Percentiles rank a stretch among this genome's conserved stretches.
Evolutionary conservation across 441 rosid genomes (phyloP).

Genomic region (Populus hybrid): DNA sequence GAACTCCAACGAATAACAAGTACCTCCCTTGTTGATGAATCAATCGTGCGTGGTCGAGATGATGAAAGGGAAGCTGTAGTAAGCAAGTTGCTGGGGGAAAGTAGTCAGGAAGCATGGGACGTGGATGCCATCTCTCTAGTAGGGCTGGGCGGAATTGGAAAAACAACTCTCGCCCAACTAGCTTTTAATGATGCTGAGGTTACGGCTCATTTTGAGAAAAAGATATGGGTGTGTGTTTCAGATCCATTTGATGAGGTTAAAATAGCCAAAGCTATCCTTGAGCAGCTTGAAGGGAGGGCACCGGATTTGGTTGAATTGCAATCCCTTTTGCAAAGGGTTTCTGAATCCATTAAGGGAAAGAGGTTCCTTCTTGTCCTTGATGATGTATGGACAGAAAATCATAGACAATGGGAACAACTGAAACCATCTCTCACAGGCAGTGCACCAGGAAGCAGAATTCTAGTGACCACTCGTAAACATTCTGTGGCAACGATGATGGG

Average conservation of each 20-base stretch:
- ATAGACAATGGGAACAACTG: too few relatives aligned
- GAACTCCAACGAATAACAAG: background rate
- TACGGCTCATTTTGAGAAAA: background rate
- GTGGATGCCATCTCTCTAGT: background rate
- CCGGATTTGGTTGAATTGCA: background rate
- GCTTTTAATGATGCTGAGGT: background rate
- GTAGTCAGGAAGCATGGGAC: fast-evolving
- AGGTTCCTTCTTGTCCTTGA: constrained; percentile 10
- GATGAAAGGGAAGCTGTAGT: background rate
- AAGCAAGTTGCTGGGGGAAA: background rate
- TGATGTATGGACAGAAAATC: too few relatives aligned
- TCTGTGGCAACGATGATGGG: too few relatives aligned
- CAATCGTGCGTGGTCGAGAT: background rate
- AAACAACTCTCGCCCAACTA: constrained; percentile 3
- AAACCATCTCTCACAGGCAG: too few relatives aligned
- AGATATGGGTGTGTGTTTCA: constrained; percentile 11
- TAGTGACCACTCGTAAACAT: too few relatives aligned
- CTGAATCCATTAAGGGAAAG: background rate
- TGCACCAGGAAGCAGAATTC: too few relatives aligned
- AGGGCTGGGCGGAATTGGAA: constrained; percentile 14
- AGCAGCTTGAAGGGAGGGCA: background rate
- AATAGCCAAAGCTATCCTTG: constrained; percentile 2
- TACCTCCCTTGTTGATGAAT: background rate
- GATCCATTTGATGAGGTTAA: background rate
- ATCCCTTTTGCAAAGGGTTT: background rate